Base-by-base conservation (phyloP, 1,284 basidiomycete species). In the Cutaneotrichosporon arboriforme region DNA sequence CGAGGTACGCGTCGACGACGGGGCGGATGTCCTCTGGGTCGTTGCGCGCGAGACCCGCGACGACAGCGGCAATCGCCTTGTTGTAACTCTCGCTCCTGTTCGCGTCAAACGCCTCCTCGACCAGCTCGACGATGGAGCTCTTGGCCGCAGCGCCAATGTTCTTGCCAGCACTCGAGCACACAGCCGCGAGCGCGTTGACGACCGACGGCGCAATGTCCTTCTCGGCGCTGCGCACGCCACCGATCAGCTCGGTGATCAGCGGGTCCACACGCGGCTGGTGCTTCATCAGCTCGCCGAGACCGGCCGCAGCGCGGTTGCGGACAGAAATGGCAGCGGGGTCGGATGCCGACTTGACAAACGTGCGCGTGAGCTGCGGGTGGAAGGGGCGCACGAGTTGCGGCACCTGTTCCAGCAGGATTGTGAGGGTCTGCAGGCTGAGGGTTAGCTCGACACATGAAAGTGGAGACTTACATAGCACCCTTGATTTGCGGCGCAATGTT, bases 341-440 rank as follows among this genome's bases (percentile, higher is more conserved):
- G 55, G 85, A 82, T 0, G 88, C 82, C 36, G 90, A 90, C 77
- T 98, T 98, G 74, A 97, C 87, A 69, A 98, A 98, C 0, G 92
- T 97, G 37, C 94, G 83, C 70, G 97, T 94, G 35, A 98, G 78
- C 70, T 98, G 94, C 2, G 94, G 96, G 80, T 97, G 97, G 85
- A 98, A 98, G 0, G 94, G 93, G 70, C 91, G 91, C 60, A 97
- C 90, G 61, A 96, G 89, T 18, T 81, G 78, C 0, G 94, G 92
- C 18, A 97, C 88, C 47, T 82, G 81, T 61, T 85, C 82, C 33
- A 96, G 79, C 81, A 96, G 87, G 10, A 84, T 83, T 0, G 84
- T 83, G 37, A 96, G 80, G 1, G 91, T 88, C 34, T 81, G 82
- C 22, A 94, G 80, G 56, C 68, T 68, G 52, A 48, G 21, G 31